These are phyloP conservation scores for Talaromyces pinophilus DNA, from an alignment of 2,329 filamentous ascomycete species.

Conservation along the genomic window DNA sequence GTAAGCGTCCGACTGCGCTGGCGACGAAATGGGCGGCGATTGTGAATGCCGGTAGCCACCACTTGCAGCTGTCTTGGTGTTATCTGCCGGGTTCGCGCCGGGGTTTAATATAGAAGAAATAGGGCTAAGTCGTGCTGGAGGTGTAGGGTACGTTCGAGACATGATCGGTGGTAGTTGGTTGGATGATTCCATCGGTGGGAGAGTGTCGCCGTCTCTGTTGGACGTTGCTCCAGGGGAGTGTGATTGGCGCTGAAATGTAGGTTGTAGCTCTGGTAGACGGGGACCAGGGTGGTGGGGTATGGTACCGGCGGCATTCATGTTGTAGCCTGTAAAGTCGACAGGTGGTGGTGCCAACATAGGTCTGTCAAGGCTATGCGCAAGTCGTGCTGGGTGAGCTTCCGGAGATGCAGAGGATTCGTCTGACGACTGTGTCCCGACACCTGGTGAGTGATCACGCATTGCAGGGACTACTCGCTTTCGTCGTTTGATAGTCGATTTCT, in stretches of 20 bases:
- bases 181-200: constrained; percentile 34
- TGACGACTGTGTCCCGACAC: constrained; percentile 42
- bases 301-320: constrained; percentile 34
- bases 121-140: constrained; percentile 67
- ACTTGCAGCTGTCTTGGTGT: constrained; percentile 25
- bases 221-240: constrained; percentile 26
- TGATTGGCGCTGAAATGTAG: constrained; percentile 23
- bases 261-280: constrained; percentile 35
- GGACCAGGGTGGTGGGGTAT: constrained; percentile 36
- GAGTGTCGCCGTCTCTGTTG: constrained; percentile 36
- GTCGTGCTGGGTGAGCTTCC: constrained; percentile 39
- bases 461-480: constrained; percentile 92
- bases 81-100: constrained; percentile 25
- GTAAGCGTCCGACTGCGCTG: constrained; percentile 51
- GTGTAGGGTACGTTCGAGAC: constrained; percentile 36
- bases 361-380: constrained; percentile 43
- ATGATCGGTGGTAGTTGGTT: constrained; percentile 45
- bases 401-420: constrained; percentile 47
- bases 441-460: constrained; percentile 52
- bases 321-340: constrained; percentile 54
- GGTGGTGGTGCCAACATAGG: constrained; percentile 46
- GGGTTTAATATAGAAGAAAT: constrained; percentile 76
- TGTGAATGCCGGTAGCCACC: constrained; percentile 27
- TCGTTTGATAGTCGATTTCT: constrained; percentile 94
- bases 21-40: constrained; percentile 30